Evolutionary conservation across 1,139 yeast species (phyloP).

Genomic region (Geotrichum carabidarum): DNA sequence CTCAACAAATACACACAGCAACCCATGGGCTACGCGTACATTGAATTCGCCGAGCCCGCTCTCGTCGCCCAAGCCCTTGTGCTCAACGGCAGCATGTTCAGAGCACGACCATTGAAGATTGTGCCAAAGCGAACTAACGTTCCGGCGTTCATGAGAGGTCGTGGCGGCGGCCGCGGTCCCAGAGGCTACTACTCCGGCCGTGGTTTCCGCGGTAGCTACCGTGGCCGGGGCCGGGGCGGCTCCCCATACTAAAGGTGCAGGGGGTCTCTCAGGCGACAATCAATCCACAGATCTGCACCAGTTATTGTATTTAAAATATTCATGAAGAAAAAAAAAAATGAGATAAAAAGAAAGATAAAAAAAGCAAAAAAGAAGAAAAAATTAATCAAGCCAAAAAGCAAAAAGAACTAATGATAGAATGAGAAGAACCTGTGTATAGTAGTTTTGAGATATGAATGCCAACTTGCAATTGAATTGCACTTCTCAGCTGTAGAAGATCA

Average conservation of each 20-base stretch:
- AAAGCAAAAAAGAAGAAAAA: constrained; percentile 12
- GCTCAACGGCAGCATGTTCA: constrained; percentile 59
- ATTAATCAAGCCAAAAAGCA: background rate
- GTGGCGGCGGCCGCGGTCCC: constrained; percentile 40
- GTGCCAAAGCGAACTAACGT: constrained; percentile 73
- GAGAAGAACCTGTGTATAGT: background rate
- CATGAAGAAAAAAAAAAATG: constrained; percentile 3
- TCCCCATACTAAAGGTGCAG: constrained; percentile 31
- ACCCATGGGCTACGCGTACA: constrained; percentile 83
- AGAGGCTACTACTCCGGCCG: constrained; percentile 45
- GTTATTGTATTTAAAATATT: background rate
- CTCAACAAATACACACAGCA: constrained; percentile 66
- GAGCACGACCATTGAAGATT: constrained; percentile 68
- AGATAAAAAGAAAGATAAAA: constrained; percentile 12
- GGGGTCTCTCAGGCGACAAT: background rate
- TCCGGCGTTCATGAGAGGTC: constrained; percentile 51
- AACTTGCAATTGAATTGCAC: too few relatives aligned
- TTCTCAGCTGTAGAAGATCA: too few relatives aligned
- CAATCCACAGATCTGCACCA: constrained; percentile 5
- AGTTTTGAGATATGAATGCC: too few relatives aligned
- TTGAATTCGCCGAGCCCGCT: constrained; percentile 65
- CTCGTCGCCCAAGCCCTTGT: constrained; percentile 62
- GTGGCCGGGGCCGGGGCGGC: constrained; percentile 38
- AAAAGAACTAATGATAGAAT: background rate
- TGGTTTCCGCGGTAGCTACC: constrained; percentile 39